Base-by-base conservation (phyloP, 371 early-diverging fungal genomes). In the Furculomyces boomerangus region DNA sequence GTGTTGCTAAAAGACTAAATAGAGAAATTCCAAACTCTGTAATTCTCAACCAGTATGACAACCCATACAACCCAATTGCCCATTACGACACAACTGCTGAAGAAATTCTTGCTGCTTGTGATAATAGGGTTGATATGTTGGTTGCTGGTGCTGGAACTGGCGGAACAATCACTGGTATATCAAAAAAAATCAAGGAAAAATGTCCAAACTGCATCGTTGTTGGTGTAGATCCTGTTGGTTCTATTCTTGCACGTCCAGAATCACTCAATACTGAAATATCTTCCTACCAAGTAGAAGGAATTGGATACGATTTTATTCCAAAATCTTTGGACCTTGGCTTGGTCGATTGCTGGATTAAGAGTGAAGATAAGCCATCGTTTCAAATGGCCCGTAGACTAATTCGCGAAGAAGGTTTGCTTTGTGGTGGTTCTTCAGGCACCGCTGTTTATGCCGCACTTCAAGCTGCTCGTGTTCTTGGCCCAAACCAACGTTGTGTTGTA, bases 261-360 rank as follows among this genome's bases (percentile, higher is more conserved):
- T 62, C 74, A 18, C 76, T 93, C 52, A 90, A 93, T 74, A 41
- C 52, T 53, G 3, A 60, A 66, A 65, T 63, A 3, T 71, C 60
- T 20, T 68, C 69, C n/a, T 81, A 81, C 63, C 74, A 79, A 70
- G 93, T 93, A 25, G 96, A 97, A 74, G 98, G 96, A 52, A 93
- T 97, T 45, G 96, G 98, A 30, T 93, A 97, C 63, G 95, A 97
- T 68, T 97, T 94, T 67, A 78, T 97, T 56, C 95, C 98, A 27
- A 80, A 90, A 39, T 89, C 83, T 20, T 68, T 95, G 54, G 83
- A 93, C 55, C 81, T 88, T 39, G 48, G 60, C 27, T 63, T 83
- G 53, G 78, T 97, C 22, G 98, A 97, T 64, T 71, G 75, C 43
- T 97, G 98, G 98, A 66, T 89, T 73, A 97, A 94, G 75, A 80